Evolutionary conservation across 345 rosid species (phyloP), one percentile per base, ranked within the genome.

Genomic region (Pistacia atlantica): DNA sequence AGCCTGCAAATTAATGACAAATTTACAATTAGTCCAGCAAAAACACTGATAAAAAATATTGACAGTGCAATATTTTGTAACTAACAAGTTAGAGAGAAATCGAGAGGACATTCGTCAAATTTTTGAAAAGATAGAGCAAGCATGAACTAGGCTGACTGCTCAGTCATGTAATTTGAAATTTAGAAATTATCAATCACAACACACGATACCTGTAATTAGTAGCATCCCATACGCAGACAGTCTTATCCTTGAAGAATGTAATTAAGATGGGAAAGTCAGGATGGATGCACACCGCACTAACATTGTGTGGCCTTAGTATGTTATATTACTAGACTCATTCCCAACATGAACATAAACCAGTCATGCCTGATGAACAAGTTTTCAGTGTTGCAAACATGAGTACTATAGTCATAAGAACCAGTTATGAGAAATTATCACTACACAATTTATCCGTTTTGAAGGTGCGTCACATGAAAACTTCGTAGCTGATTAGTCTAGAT

Each of bases 351-450:
- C 49, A 71, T 25, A n/a, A n/a, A 54, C 38, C 69, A 45, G 60
- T 70, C 10, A 25, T 18, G 31, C 45, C 11, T 18, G 13, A 25
- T 10, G 0, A 64, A 52, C 59, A 33, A 6, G 63, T 28, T 38
- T 4, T 38, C 28, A 68, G 1, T 7, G 78, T 90, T 97, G 89
- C 87, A 77, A 56, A 95, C 98, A 94, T 93, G 93, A 49, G 94
- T 95, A 72, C 94, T 87, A 79, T 84, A 92, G 87, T 91, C 98
- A 81, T 95, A 96, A 68, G 98, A 93, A 63, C 98, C 98, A 74
- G 93, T 89, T 67, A 95, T 88, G 16, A 95, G 84, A 81, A 83
- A 91, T 28, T 91, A 82, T 91, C 93, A 74, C 89, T 92, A 91
- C 86, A 80, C 93, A 95, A 55, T 95, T 93, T 14, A 95, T 88